Percentiles rank a stretch among this genome's conserved stretches.
Conservation (phyloP, 2,329 filamentous ascomycete species). For the Colletotrichum spinosum region DNA sequence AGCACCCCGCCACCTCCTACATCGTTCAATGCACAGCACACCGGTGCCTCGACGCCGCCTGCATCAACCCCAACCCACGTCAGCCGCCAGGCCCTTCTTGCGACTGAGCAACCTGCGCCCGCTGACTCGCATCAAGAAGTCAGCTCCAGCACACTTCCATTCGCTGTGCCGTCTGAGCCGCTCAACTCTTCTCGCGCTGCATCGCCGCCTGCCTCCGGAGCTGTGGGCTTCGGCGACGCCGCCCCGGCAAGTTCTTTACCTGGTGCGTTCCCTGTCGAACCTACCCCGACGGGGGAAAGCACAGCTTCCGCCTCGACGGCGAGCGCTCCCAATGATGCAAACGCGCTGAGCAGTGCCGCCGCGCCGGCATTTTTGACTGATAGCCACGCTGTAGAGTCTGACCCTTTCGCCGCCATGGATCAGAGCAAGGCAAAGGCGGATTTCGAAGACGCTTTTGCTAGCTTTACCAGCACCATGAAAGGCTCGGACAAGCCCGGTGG, state of each 20-base stretch:
- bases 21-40: constrained; percentile 72
- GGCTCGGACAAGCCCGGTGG: constrained; percentile 56
- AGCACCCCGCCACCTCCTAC: constrained; percentile 62
- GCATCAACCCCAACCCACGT: constrained; percentile 70
- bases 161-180: constrained; percentile 75
- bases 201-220: constrained; percentile 72
- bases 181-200: constrained; percentile 82
- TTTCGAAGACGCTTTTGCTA: constrained; percentile 87
- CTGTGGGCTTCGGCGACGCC: constrained; percentile 64
- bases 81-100: constrained; percentile 70
- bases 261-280: constrained; percentile 52
- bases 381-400: constrained; percentile 41
- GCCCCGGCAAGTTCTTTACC: constrained; percentile 43
- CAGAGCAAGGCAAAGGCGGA: constrained; percentile 78
- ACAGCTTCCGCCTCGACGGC: constrained; percentile 46
- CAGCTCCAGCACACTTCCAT: constrained; percentile 79
- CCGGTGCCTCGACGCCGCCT: constrained; percentile 65
- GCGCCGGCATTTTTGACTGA: constrained; percentile 16
- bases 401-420: constrained; percentile 66
- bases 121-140: constrained; percentile 83
- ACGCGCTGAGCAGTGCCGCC: constrained; percentile 29
- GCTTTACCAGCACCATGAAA: constrained; percentile 71
- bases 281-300: constrained; percentile 50
- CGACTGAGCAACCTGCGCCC: constrained; percentile 68
- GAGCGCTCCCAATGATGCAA: constrained; percentile 44